Evolutionary conservation across 176 grass and related monocot genomes (phyloP), one percentile per base, ranked within the genome.

Genomic region (Musa schizocarpa): DNA sequence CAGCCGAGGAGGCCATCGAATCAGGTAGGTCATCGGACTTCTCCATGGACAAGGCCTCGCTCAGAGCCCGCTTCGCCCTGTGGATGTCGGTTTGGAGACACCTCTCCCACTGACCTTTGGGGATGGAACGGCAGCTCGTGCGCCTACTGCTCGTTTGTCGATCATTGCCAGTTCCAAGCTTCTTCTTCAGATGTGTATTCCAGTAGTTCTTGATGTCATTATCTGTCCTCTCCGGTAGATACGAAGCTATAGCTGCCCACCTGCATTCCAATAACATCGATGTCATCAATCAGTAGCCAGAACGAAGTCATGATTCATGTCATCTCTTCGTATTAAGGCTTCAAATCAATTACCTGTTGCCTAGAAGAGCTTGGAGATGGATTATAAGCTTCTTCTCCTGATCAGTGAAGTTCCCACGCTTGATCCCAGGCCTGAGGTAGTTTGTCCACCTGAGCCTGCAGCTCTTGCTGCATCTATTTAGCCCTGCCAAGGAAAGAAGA

Each of bases 151-250:
- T 10, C 1, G 22, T 74, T 13, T 1, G 21, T 1, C 22, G 4
- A 4, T 13, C 22, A 6, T 74, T 16, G 11, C 2, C 2, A 11
- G 11, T n/a, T 34, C 22, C 9, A 10, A 74, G 52, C 53, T 34
- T 74, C 72, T 74, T 74, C 53, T 56, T 74, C 53, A 74, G 53
- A 51, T 74, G 72, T 22, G 72, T 74, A 53, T 74, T 74, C 72
- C 72, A 74, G 72, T 74, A 74, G 72, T 74, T 74, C 53, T 74
- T 74, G 11, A 74, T 34, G 53, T 74, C 72, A 10, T 74, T 74
- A 53, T 74, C 72, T 2, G 72, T 74, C 24, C 72, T 58, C 26
- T 74, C 72, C 24, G 72, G 72, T 17, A 74, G 72, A 57, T 74
- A 74, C 9, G 72, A 74, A 34, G 72, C 53, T 19, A 74, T 74